A percentile compares a stretch with the other conserved stretches of the same genome.
Evolutionary conservation across 257 asterid species (phyloP).

Genomic region (Lithospermum erythrorhizon): DNA sequence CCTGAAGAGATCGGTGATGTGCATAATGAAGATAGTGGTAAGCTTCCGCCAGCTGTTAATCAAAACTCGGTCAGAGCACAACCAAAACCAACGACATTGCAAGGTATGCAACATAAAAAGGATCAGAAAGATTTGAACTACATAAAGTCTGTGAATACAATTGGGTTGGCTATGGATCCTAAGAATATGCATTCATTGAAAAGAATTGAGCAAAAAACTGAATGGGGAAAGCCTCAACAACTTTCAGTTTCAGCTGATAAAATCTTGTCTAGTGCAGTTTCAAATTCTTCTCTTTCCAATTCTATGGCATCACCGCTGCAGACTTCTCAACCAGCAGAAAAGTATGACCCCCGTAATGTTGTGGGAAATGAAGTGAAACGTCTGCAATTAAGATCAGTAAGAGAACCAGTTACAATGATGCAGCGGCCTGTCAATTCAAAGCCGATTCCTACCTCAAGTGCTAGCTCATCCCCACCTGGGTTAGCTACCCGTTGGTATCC

Average conservation of each 20-base stretch:
- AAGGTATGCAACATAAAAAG: conserved; percentile 34
- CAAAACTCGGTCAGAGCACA: conserved; percentile 31
- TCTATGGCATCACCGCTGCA: conserved; percentile 37
- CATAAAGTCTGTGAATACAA: conserved; percentile 36
- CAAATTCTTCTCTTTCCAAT: conserved; percentile 33
- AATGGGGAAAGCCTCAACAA: conserved; percentile 58
- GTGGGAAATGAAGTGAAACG: conserved; percentile 45
- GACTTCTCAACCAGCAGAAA: conserved; percentile 31
- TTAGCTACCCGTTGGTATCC: conserved; percentile 32
- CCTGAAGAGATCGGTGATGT: conserved; percentile 62
- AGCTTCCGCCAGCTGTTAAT: conserved; percentile 22
- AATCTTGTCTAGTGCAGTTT: conserved; percentile 39
- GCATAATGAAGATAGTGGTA: conserved; percentile 30
- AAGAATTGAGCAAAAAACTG: conserved; percentile 47
- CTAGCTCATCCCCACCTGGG: conserved; percentile 43
- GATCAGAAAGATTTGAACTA: conserved; percentile 72
- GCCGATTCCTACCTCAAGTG: conserved; percentile 27
- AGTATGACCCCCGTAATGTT: conserved; percentile 31
- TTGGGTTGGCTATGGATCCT: conserved; percentile 44
- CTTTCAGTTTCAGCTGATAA: conserved; percentile 40
- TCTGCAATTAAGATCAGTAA: conserved; percentile 52
- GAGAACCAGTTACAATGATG: conserved; percentile 49
- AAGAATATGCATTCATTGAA: conserved; percentile 40
- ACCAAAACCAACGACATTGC: conserved; percentile 30
- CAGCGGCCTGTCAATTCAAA: conserved; percentile 37